Conservation (phyloP, 257 asterid species). For the Perilla frutescens region DNA sequence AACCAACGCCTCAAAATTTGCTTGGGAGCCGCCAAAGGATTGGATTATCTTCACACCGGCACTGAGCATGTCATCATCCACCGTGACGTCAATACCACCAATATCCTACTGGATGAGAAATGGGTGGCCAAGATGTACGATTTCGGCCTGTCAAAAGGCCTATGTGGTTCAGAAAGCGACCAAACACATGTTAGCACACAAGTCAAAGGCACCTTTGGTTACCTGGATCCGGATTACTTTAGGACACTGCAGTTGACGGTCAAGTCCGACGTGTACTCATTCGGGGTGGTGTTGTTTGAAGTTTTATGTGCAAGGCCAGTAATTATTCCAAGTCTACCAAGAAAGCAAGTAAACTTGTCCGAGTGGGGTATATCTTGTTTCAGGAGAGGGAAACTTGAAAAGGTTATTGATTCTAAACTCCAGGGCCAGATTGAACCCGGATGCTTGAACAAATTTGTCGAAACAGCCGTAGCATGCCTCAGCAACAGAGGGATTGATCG, state of each 20-base stretch:
- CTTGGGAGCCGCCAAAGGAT: constrained; percentile 25
- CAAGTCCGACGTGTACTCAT: not conserved
- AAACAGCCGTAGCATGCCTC: constrained; percentile 54
- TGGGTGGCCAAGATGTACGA: constrained; percentile 4
- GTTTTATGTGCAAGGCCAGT: constrained; percentile 47
- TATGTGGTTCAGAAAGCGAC: constrained; percentile 31
- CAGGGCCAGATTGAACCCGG: constrained; percentile 50
- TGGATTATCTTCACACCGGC: constrained; percentile 32
- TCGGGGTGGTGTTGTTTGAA: constrained; percentile 8
- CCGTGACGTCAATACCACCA: constrained; percentile 48
- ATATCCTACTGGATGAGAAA: constrained; percentile 37
- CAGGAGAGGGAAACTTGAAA: constrained; percentile 46
- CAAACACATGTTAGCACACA: constrained; percentile 58
- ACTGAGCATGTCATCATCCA: constrained; percentile 9
- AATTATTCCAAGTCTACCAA: constrained; percentile 31
- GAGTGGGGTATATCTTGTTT: constrained; percentile 49
- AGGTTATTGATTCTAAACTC: constrained; percentile 54
- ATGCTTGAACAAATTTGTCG: constrained; percentile 50
- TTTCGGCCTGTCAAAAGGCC: constrained; percentile 52
- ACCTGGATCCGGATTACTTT: constrained; percentile 57
- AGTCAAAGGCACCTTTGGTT: constrained; percentile 66
- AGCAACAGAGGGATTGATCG: constrained; percentile 44
- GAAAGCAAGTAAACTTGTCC: constrained; percentile 49
- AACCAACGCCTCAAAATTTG: constrained; percentile 27
- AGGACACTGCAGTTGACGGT: not conserved